phyloP scores from a whole-genome alignment of 106 monocot species.

The Apostasia shenzhenica region DNA sequence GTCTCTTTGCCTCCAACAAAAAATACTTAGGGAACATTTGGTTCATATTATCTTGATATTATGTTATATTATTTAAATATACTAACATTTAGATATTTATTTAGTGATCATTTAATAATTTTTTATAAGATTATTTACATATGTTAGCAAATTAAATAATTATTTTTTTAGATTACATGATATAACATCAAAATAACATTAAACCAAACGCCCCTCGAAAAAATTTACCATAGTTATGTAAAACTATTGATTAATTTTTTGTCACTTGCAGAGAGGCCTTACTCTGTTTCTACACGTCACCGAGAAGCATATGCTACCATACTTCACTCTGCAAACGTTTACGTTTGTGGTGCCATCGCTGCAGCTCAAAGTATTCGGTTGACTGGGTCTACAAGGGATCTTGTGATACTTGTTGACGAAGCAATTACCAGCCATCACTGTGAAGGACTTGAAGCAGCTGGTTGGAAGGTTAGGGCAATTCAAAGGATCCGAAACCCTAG shows the following conservation, averaged over 20 bases:
- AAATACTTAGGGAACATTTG: too few species aligned
- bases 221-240: too few species aligned
- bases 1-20: too few species aligned
- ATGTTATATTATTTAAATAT: too few species aligned
- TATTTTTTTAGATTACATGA: too few species aligned
- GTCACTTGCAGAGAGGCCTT: conserved; percentile 4
- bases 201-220: too few species aligned
- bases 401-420: conserved; percentile 39
- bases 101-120: too few species aligned
- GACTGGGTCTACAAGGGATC: conserved; percentile 27
- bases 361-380: conserved; percentile 52
- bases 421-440: conserved; percentile 32
- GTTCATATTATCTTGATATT: too few species aligned
- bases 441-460: conserved; percentile 23
- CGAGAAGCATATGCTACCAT: conserved; percentile 30
- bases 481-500: conserved; percentile 55
- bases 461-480: conserved; percentile 31
- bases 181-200: too few species aligned
- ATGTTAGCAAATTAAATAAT: too few species aligned
- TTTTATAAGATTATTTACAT: too few species aligned
- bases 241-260: neutral
- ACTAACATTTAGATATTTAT: too few species aligned
- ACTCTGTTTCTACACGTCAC: conserved; percentile 9
- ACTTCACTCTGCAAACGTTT: conserved; percentile 34
- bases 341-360: conserved; percentile 48